phyloP scores from a whole-genome alignment of 2,329 filamentous ascomycete species.

The Arthrobotrys conoides region DNA sequence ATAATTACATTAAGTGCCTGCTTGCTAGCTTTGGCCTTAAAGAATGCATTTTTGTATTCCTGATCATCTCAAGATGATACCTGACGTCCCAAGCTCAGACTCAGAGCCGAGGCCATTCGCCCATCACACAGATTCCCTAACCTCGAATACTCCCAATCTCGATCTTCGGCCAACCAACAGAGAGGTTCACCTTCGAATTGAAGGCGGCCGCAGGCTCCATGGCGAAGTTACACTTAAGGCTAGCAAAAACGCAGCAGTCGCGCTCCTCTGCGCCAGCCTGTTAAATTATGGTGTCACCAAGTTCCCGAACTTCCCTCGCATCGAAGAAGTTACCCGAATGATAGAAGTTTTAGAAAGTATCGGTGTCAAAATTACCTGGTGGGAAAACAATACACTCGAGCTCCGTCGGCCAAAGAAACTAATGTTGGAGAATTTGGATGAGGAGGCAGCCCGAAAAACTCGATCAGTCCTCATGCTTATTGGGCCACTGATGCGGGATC shows the following conservation, averaged over 20 bases:
- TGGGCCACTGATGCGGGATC: conserved; percentile 31
- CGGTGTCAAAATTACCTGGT: conserved; percentile 24
- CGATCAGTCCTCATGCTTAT: conserved; percentile 39
- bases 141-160: background rate
- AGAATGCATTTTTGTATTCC: background rate
- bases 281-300: conserved; percentile 40
- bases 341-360: conserved; percentile 41
- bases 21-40: background rate
- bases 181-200: conserved; percentile 16
- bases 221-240: conserved; percentile 39
- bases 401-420: conserved; percentile 27
- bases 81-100: conserved; percentile 7
- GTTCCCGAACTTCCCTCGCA: conserved; percentile 42
- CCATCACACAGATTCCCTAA: background rate
- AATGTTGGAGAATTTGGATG: conserved; percentile 13
- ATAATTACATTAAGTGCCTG: background rate
- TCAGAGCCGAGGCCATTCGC: background rate
- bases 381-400: conserved; percentile 20
- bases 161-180: background rate
- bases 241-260: conserved; percentile 46
- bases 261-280: conserved; percentile 41
- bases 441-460: conserved; percentile 30
- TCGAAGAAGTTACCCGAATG: conserved; percentile 42
- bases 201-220: conserved; percentile 31
- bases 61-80: conserved; percentile 7